A percentile compares a stretch with the other conserved stretches of the same genome.
These are phyloP conservation scores for Neurospora tetrasperma DNA, from an alignment of 495 filamentous ascomycete species.

Conservation along the genomic window DNA sequence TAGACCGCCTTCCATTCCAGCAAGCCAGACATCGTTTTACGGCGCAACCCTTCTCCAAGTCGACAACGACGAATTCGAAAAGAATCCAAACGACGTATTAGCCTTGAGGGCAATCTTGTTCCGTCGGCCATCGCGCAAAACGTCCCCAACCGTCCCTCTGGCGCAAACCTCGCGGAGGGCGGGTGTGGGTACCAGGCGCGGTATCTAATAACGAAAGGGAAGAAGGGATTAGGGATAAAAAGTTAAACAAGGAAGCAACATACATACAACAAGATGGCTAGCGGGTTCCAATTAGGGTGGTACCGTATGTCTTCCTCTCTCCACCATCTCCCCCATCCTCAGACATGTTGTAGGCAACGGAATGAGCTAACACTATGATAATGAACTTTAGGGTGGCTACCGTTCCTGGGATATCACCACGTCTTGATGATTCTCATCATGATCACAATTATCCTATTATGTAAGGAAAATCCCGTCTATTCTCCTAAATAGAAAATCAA, in stretches of 20 bases:
- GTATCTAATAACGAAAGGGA: background rate
- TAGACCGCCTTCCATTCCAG: background rate
- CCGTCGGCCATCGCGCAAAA: background rate
- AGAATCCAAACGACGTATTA: background rate
- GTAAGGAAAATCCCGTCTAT: conserved; percentile 43
- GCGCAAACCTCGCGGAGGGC: conserved; percentile 25
- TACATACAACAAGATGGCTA: background rate
- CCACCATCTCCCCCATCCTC: background rate
- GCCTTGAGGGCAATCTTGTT: background rate
- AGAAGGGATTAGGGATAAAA: background rate
- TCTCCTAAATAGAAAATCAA: background rate
- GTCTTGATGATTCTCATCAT: conserved; percentile 96
- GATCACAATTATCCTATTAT: conserved; percentile 86
- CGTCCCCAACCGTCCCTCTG: conserved; percentile 13
- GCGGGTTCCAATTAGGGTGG: conserved; percentile 34
- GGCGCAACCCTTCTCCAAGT: background rate
- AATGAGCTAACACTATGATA: conserved; percentile 7
- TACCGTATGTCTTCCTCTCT: conserved; percentile 29
- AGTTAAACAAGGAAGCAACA: conserved; percentile 16
- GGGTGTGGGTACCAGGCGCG: conserved; percentile 25
- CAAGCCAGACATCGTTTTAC: background rate
- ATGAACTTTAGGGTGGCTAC: conserved; percentile 59
- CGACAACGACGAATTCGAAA: background rate
- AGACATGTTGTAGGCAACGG: background rate
- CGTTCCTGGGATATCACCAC: conserved; percentile 97